Evolutionary conservation across 2,329 filamentous ascomycete species (phyloP), one percentile per base, ranked within the genome.

Genomic region (Colletotrichum sp.): DNA sequence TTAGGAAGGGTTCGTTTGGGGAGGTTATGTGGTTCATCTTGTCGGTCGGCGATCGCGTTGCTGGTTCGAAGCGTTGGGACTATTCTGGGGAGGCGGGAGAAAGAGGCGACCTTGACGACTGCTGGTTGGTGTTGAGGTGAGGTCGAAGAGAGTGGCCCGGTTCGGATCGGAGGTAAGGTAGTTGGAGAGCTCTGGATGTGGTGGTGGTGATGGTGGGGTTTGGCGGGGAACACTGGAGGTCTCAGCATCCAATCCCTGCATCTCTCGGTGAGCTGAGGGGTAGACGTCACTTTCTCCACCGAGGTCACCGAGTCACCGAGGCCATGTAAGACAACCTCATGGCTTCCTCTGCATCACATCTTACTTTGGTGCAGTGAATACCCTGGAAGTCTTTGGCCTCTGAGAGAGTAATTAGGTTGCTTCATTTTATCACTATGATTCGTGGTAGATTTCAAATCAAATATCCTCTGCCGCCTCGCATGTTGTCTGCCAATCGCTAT

Each of bases 1-100:
- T 87, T 15, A 91, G 90, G 80, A 88, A 92, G n/a, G 88, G 87
- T 80, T 92, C 89, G 81, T 89, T 86, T 55, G 84, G 79, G 55
- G 88, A 83, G 73, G 77, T 81, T 75, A 85, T 80, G 81, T 88
- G 85, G 69, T 85, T 86, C 83, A 86, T 86, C 60, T 34, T 77
- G 71, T 26, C 36, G 36, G 24, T 26, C 39, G 22, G 72, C 69
- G 64, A 22, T 44, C 36, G 77, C 68, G 48, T 71, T 55, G n/a
- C 22, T 76, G 68, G 30, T 57, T 28, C 9, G 55, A 13, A 18
- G 44, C 18, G 18, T 28, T 65, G 16, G 22, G 34, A 7, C 22
- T 24, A 3, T 59, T 2, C n/a, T 8, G 15, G 18, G 39, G 26
- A 26, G 30, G 32, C 8, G 22, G 52, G 22, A 16, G 32, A 44